Conservation (phyloP, 345 rosid species). For the Citrus unshiu region DNA sequence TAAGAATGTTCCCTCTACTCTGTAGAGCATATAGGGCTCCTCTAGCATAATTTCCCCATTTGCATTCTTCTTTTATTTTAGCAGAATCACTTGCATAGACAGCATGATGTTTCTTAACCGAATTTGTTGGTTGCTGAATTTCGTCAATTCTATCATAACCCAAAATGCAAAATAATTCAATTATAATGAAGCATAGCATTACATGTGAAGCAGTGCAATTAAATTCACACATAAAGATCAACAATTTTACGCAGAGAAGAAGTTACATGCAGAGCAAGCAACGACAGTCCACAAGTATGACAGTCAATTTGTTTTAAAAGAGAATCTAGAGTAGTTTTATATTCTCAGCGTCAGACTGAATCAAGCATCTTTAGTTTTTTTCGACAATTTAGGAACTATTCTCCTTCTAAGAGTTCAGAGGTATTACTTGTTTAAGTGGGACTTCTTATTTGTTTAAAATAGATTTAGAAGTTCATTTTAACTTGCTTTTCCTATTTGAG, state of each 20-base stretch:
- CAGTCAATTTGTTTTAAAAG: too few species aligned
- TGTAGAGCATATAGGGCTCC: slow-evolving; percentile 83
- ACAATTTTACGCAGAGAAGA: background rate
- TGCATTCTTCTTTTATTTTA: slow-evolving; percentile 35
- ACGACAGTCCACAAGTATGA: background rate
- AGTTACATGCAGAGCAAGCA: background rate
- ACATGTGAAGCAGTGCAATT: background rate
- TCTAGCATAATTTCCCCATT: slow-evolving; percentile 89
- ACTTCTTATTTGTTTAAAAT: background rate
- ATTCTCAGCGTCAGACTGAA: background rate
- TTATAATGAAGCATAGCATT: background rate
- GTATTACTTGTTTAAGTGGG: background rate
- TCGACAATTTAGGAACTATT: background rate
- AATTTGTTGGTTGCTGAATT: slow-evolving; percentile 43
- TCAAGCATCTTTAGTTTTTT: background rate
- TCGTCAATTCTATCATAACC: slow-evolving; percentile 56
- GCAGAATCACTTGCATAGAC: slow-evolving; percentile 28
- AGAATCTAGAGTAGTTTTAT: background rate
- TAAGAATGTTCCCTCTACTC: slow-evolving; percentile 50
- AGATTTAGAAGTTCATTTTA: too few species aligned
- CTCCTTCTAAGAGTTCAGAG: background rate
- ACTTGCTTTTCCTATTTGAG: too few species aligned
- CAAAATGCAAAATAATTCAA: slow-evolving; percentile 2
- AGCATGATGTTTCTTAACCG: slow-evolving; percentile 26
- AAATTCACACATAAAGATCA: background rate